Base-by-base conservation (phyloP, 805 yeast species). In the Saccharomycopsis oosterbeekiorum region DNA sequence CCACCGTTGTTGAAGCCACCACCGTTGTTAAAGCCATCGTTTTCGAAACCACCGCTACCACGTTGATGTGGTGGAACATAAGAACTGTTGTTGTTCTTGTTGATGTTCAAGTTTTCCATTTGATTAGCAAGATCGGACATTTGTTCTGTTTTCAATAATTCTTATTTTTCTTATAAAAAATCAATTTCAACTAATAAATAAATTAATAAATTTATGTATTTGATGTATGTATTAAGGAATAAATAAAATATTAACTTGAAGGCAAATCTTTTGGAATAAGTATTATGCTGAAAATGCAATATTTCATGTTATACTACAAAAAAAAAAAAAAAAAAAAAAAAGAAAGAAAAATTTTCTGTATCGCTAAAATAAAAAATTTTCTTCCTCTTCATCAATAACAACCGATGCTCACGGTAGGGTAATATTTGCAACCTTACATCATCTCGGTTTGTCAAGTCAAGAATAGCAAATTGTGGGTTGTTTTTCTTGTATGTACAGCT, bases 71-170 rank as follows among this genome's bases (percentile, higher is more conserved):
- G 86, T 56, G 86, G 86, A 51, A 81, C 83, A 71, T 83, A 82
- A 43, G 78, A 74, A 17, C 70, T 66, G 50, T 72, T 67, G 17
- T 41, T 14, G 58, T 29, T 40, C 60, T 72, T 78, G 68, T 74
- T 72, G 65, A 83, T 78, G 69, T 78, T 79, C 68, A 84, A 78
- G 70, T 82, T 78, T 73, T 79, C 78, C 79, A 84, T 75, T 70
- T 80, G 78, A 72, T 80, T 77, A 67, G 82, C 76, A 71, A 84
- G 72, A 71, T 83, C 84, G 69, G 86, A 74, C 87, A 81, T 81
- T 47, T 47, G 24, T 47, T 47, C 53, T 24, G 29, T 47, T 21
- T 21, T 10, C 21, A 29, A 29, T 29, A 29, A 19, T 26, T 47
- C 26, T 47, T 47, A 26, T 21, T 24, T 47, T 47, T 24, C 34